Conservation (phyloP, 192 early-diverging fungal genomes). For the Podila minutissima region DNA sequence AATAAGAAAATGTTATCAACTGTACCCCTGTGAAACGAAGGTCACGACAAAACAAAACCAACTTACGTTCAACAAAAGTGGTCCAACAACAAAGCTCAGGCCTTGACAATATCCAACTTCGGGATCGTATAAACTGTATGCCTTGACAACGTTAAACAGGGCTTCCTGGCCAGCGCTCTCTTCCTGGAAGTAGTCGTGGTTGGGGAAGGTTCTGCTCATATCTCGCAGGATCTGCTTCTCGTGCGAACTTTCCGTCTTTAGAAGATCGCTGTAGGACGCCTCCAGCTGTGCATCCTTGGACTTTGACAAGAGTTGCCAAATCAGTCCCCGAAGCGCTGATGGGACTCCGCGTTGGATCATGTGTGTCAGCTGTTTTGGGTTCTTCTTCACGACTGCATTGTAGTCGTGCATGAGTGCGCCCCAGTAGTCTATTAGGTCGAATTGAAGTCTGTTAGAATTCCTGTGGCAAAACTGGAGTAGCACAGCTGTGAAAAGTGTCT, state of each 20-base stretch:
- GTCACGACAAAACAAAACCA: not conserved
- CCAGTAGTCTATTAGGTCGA: constrained; percentile 84
- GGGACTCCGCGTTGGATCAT: constrained; percentile 92
- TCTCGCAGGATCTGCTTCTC: constrained; percentile 95
- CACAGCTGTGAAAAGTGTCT: not conserved
- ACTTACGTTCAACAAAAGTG: constrained; percentile 90
- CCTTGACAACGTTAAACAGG: constrained; percentile 92
- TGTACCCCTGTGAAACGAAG: too few relatives aligned
- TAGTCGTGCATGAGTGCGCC: constrained; percentile 92
- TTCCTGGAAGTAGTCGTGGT: constrained; percentile 87
- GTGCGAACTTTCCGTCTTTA: constrained; percentile 70
- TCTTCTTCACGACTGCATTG: constrained; percentile 78
- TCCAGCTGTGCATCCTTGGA: constrained; percentile 85
- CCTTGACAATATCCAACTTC: constrained; percentile 99
- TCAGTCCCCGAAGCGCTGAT: constrained; percentile 86
- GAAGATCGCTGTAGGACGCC: constrained; percentile 74
- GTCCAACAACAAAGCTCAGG: constrained; percentile 93
- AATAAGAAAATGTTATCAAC: not conserved
- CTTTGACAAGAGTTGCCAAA: constrained; percentile 93
- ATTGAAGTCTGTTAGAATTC: too few relatives aligned
- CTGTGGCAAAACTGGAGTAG: not conserved
- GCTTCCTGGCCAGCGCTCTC: constrained; percentile 90
- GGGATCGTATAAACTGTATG: constrained; percentile 89
- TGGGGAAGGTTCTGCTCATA: constrained; percentile 91
- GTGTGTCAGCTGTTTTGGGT: constrained; percentile 80